Conservation (phyloP, 2,329 filamentous ascomycete species). For the Penicillium paneum region DNA sequence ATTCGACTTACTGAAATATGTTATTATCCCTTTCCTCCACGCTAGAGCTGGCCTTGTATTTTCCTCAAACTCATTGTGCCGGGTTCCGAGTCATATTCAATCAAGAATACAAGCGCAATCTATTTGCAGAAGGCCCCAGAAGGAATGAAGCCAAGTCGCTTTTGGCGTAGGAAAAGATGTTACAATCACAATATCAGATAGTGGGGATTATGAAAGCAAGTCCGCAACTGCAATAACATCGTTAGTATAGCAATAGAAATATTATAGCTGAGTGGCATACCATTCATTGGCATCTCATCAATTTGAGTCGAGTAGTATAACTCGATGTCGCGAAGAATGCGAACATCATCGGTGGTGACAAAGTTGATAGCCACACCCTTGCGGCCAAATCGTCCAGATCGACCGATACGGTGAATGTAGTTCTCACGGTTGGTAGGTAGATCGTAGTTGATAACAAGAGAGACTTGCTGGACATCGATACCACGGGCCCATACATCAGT, state of each 20-base stretch:
- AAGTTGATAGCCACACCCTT: slow-evolving; percentile 99
- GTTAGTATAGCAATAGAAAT: not conserved
- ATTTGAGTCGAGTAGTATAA: slow-evolving; percentile 99
- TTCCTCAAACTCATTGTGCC: not conserved
- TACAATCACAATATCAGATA: not conserved
- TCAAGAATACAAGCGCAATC: not conserved
- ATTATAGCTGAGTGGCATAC: slow-evolving; percentile 51
- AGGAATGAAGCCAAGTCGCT: slow-evolving; percentile 1
- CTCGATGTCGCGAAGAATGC: slow-evolving; percentile 99
- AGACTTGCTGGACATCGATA: slow-evolving; percentile 99
- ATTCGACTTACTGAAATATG: slow-evolving; percentile 17
- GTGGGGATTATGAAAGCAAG: slow-evolving; percentile 34
- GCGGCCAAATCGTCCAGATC: slow-evolving; percentile 98
- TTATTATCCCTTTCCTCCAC: slow-evolving; percentile 39
- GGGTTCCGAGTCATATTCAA: not conserved
- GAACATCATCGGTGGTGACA: slow-evolving; percentile 96
- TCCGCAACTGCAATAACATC: slow-evolving; percentile 30
- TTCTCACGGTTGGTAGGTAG: slow-evolving; percentile 98
- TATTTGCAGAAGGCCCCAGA: not conserved
- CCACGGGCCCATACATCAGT: slow-evolving; percentile 97
- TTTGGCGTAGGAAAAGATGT: slow-evolving; percentile 9
- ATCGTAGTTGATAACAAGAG: slow-evolving; percentile 99
- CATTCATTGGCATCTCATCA: slow-evolving; percentile 99
- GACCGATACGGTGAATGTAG: slow-evolving; percentile 99
- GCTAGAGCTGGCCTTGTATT: slow-evolving; percentile 22